Conservation (phyloP, 2,329 filamentous ascomycete genomes). For the Colletotrichum eleusines region DNA sequence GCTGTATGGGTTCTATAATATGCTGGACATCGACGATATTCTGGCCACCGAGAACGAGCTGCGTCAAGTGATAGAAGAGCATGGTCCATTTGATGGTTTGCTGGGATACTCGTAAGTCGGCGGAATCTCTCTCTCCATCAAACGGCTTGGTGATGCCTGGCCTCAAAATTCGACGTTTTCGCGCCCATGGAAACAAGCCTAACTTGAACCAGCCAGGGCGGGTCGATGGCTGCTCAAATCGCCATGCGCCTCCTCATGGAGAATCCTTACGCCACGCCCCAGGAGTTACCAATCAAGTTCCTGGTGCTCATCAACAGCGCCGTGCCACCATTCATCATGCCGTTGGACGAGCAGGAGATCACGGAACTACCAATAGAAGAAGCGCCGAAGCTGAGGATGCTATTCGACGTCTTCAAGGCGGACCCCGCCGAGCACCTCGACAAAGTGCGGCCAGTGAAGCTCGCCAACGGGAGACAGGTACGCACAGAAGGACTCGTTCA, state of each 20-base stretch:
- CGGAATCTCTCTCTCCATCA: background rate
- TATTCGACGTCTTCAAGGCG: background rate
- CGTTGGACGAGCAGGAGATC: constrained; percentile 1
- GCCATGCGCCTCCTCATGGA: constrained; percentile 15
- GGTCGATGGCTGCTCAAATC: constrained; percentile 15
- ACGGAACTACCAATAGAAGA: background rate
- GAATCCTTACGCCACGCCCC: constrained; percentile 19
- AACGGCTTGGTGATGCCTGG: background rate
- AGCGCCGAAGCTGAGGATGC: background rate
- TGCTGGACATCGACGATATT: constrained; percentile 23
- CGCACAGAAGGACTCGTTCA: background rate
- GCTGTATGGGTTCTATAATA: constrained; percentile 27
- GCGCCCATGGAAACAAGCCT: background rate
- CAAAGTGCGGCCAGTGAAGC: background rate
- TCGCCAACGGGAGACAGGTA: background rate
- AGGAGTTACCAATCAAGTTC: constrained; percentile 23
- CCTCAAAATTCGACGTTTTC: background rate
- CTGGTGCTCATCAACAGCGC: constrained; percentile 24
- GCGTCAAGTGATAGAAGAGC: constrained; percentile 22
- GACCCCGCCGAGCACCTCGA: background rate
- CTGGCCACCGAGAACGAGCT: constrained; percentile 23
- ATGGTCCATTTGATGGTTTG: constrained; percentile 22
- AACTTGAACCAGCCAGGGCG: background rate
- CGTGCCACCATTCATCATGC: constrained; percentile 21
- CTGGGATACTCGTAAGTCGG: constrained; percentile 12